Evolutionary conservation across 1,284 basidiomycete genomes (phyloP), one percentile per base, ranked within the genome.

Genomic region (Exobasidium rhododendri): DNA sequence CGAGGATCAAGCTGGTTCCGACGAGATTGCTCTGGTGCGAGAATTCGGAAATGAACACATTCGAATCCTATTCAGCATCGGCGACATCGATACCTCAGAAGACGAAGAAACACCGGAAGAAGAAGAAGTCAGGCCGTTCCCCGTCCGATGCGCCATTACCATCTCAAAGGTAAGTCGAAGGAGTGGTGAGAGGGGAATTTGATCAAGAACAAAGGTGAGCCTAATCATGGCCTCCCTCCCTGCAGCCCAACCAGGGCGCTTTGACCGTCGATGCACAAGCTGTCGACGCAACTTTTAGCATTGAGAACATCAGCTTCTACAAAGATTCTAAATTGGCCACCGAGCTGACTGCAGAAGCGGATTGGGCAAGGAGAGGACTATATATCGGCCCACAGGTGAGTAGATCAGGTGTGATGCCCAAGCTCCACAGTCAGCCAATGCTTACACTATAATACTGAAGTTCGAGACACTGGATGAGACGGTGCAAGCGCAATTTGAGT

Each of bases 221-320:
- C n/a, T n/a, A n/a, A n/a, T n/a, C n/a, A n/a, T n/a, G n/a, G n/a
- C n/a, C n/a, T n/a, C n/a, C n/a, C n/a, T n/a, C n/a, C n/a, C n/a
- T n/a, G 32, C 24, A 62, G 62, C 59, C 52, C 24, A 54, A 53
- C 24, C 61, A 62, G 2, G 73, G 76, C 29, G 75, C 76, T 1
- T 56, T 79, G 50, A 76, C 72, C 58, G 64, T 78, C 55, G 76
- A 80, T 56, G 76, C 66, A 2, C 72, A 71, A 52, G 78, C 70
- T 75, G 89, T 73, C 45, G 75, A 93, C 62, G 92, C 91, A 58
- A 82, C 86, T 11, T 92, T 97, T 80, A 82, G 88, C 31, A 84
- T 94, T 66, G 93, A 97, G 81, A 94, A 93, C 81, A 86, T 94
- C 65, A 87, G 91, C 3, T 94, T 84, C 83, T 96, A 94, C 82